Evolutionary conservation across 148 eudicot genomes (phyloP), one percentile per base, ranked within the genome.

Genomic region (Chenopodium formosanum): DNA sequence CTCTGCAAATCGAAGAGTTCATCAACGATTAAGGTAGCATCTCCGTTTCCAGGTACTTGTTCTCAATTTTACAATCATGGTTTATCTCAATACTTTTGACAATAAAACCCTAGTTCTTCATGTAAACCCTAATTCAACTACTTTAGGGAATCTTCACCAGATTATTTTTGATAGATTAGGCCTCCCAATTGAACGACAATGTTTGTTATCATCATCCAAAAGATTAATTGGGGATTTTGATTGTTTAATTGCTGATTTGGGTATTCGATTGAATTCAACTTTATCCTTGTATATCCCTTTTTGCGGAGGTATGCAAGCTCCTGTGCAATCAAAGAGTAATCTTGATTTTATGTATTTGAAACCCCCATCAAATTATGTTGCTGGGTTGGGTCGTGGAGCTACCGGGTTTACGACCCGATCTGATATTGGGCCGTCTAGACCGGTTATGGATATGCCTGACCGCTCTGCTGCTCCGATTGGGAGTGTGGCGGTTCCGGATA

Each of bases 371-470:
- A 96, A 96, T 81, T 96, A 96, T 72, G 99, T 93, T 9, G 99
- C 99, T 1, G 99, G 99, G 32, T 87, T 96, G 70, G 99, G 99
- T 11, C 99, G 99, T 85, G 99, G 98, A 56, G 98, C 98, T 1
- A 96, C 98, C 1, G 99, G 99, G 25, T 96, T 96, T 88, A 96
- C 99, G 23, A 96, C 99, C 68, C 91, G 98, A 78, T 96, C 99
- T 0, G 99, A 96, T 89, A 96, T 96, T 29, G 97, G 99, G 3
- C 99, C 98, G 0, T 97, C 97, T 40, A 91, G 99, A 34, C 93
- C 99, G 9, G 97, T 96, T 4, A 96, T 95, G 7, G 99, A 96
- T 48, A 82, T 96, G 44, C 99, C 98, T 0, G 97, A 92, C 65
- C 78, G 95, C 19, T 88, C 94, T 2, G 91, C 93, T 0, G 84